These are phyloP conservation scores for Geotrichum aggregatum DNA, from an alignment of 1,139 yeast species.

Conservation along the genomic window DNA sequence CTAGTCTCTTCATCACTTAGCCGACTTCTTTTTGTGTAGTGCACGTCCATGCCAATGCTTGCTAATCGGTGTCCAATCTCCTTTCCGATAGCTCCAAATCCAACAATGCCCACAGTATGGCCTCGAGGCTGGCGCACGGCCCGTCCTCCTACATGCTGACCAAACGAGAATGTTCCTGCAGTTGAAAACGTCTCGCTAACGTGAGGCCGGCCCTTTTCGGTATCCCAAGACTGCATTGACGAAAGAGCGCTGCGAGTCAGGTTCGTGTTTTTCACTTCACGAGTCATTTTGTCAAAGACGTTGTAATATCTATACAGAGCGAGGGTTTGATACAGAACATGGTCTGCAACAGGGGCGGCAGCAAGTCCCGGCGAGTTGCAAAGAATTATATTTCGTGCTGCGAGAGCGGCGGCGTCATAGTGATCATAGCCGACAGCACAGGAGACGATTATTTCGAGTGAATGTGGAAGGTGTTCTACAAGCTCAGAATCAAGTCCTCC, in stretches of 20 bases:
- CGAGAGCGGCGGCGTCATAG: constrained; percentile 47
- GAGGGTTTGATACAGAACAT: constrained; percentile 58
- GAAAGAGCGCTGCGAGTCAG: constrained; percentile 37
- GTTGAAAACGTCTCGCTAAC: constrained; percentile 36
- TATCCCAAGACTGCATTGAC: constrained; percentile 26
- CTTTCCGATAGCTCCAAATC: constrained; percentile 75
- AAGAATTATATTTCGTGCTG: constrained; percentile 48
- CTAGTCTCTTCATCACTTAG: constrained; percentile 40
- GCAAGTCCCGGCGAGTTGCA: constrained; percentile 56
- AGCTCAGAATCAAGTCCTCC: constrained; percentile 39
- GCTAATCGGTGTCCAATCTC: constrained; percentile 55
- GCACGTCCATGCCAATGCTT: constrained; percentile 62
- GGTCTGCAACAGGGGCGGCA: constrained; percentile 73
- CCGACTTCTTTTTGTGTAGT: constrained; percentile 56
- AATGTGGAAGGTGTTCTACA: constrained; percentile 49
- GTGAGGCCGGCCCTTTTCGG: constrained; percentile 35
- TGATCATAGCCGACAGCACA: constrained; percentile 71
- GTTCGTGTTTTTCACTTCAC: constrained; percentile 43
- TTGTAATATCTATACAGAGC: constrained; percentile 60
- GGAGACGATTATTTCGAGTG: constrained; percentile 54
- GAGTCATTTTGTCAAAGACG: constrained; percentile 46
- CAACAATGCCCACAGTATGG: constrained; percentile 63
- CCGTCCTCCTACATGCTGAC: constrained; percentile 50
- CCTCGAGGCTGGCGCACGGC: constrained; percentile 43
- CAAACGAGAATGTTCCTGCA: constrained; percentile 33